phyloP scores from a whole-genome alignment of 345 rosid species.

The Psidium guajava region DNA sequence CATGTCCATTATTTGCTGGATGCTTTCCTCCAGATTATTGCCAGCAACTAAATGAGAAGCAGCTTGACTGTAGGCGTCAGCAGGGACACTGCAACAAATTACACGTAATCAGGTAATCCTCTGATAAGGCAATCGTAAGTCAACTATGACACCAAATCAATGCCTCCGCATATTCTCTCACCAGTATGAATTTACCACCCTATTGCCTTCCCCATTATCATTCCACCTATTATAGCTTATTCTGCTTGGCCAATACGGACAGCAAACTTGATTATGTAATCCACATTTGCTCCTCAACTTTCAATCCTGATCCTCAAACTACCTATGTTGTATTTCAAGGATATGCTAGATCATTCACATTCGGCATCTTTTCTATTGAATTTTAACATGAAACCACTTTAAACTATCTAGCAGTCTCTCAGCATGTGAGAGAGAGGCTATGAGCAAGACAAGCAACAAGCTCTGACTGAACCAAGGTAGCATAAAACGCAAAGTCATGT shows the following conservation, averaged over 20 bases:
- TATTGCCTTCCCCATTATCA: background rate
- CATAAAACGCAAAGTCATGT: background rate
- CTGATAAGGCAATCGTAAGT: background rate
- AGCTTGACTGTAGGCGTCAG: constrained; percentile 67
- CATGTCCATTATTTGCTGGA: constrained; percentile 85
- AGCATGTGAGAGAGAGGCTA: background rate
- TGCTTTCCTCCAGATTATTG: constrained; percentile 56
- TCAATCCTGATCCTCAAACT: background rate
- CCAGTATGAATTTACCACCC: background rate
- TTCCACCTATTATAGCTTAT: background rate
- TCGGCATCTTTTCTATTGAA: background rate
- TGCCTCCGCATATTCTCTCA: background rate
- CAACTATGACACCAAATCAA: background rate
- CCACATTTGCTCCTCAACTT: background rate
- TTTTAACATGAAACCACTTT: background rate
- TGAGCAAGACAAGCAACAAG: background rate
- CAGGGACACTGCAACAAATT: constrained; percentile 37
- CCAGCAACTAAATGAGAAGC: constrained; percentile 85
- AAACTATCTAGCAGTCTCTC: background rate
- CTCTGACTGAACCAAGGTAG: background rate
- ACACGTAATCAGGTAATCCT: background rate
- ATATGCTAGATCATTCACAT: background rate
- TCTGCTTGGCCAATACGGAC: background rate
- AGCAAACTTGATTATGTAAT: background rate
- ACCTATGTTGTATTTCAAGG: background rate